These are phyloP conservation scores for Usnea hakonensis DNA, from an alignment of 495 filamentous ascomycete genomes.

Conservation along the genomic window DNA sequence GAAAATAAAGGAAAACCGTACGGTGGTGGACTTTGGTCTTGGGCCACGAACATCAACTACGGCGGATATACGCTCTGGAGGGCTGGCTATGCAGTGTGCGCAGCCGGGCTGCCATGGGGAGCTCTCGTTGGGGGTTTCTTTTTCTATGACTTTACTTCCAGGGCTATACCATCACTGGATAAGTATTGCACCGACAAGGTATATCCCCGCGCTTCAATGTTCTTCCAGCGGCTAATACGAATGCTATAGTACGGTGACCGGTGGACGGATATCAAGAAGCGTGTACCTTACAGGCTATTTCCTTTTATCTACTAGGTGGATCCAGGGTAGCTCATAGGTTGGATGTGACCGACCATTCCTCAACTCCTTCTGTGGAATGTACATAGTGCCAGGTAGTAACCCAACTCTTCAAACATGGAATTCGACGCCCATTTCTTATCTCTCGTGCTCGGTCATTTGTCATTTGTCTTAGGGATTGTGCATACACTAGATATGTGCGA, in stretches of 20 bases:
- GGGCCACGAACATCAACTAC: conserved; percentile 55
- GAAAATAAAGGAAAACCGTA: conserved; percentile 49
- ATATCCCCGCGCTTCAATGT: conserved; percentile 4
- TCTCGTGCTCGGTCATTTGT: neutral
- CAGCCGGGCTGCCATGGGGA: conserved; percentile 40
- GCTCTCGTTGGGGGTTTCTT: conserved; percentile 33
- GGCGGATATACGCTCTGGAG: conserved; percentile 50
- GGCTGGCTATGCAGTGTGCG: conserved; percentile 42
- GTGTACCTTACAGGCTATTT: conserved; percentile 38
- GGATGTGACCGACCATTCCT: neutral
- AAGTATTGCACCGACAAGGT: conserved; percentile 40
- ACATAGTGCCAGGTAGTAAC: neutral
- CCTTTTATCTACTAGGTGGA: conserved; percentile 25
- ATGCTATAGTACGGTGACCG: conserved; percentile 32
- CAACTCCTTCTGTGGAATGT: neutral
- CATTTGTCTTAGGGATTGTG: no score
- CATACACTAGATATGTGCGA: no score
- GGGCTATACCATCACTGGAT: conserved; percentile 43
- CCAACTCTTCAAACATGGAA: neutral
- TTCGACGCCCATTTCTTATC: neutral
- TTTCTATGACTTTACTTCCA: conserved; percentile 37
- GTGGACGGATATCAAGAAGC: conserved; percentile 39
- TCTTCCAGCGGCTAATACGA: neutral
- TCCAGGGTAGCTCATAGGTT: neutral
- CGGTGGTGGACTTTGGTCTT: conserved; percentile 42